phyloP scores from a whole-genome alignment of 1,139 yeast species.

The Fermentozyma sake region DNA sequence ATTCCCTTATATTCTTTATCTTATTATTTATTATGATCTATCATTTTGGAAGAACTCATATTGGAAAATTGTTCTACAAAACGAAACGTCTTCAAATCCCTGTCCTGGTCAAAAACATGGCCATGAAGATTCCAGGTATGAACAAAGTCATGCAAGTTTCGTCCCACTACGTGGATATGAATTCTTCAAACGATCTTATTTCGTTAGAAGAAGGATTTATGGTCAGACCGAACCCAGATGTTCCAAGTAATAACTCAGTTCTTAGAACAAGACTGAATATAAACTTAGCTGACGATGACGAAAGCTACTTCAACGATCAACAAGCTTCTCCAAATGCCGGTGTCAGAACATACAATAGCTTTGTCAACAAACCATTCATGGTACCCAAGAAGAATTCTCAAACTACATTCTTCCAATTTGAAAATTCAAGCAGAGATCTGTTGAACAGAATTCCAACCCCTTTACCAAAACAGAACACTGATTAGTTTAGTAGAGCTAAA shows the following conservation, averaged over 20 bases:
- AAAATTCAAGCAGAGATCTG: conserved; percentile 27
- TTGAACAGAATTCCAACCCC: conserved; percentile 18
- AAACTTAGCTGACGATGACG: conserved; percentile 24
- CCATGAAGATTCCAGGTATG: conserved; percentile 16
- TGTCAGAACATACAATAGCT: conserved; percentile 17
- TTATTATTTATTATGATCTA: conserved; percentile 16
- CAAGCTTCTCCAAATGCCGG: conserved; percentile 4
- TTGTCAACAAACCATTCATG: conserved; percentile 34
- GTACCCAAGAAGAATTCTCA: conserved; percentile 25
- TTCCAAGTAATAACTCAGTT: conserved; percentile 13
- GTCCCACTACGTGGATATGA: too few relatives aligned
- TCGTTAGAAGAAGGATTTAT: conserved; percentile 33
- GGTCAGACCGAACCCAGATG: conserved; percentile 4
- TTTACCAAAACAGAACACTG: conserved; percentile 10
- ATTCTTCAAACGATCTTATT: too few relatives aligned
- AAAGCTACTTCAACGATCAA: conserved; percentile 6
- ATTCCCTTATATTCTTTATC: conserved; percentile 16
- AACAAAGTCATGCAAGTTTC: conserved; percentile 7
- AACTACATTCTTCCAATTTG: conserved; percentile 14
- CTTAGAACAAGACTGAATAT: conserved; percentile 40
- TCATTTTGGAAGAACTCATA: conserved; percentile 14
- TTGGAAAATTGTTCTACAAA: conserved; percentile 13
- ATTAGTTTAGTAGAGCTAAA: too few relatives aligned
- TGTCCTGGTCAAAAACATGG: conserved; percentile 11
- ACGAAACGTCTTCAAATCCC: conserved; percentile 14